A percentile compares a stretch with the other conserved stretches of the same genome.
These are phyloP conservation scores for Delitschia confertaspora DNA, from an alignment of 495 filamentous ascomycete genomes.

Conservation along the genomic window DNA sequence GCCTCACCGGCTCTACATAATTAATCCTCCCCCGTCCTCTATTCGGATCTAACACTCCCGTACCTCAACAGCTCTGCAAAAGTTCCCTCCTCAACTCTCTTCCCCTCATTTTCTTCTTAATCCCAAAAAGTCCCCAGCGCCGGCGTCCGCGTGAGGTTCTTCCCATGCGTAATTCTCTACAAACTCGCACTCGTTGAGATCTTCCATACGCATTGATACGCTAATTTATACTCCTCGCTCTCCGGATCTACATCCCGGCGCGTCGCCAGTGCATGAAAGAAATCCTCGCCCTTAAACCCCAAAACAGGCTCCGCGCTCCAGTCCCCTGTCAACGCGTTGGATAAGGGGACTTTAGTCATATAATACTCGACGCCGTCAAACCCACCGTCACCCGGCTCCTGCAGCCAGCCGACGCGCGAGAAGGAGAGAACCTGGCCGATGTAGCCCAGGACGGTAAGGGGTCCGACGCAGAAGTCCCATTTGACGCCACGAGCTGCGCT, in stretches of 20 bases:
- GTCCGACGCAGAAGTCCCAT: conserved; percentile 17
- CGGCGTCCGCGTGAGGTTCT: conserved; percentile 1
- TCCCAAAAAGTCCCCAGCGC: conserved; percentile 33
- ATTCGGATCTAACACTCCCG: conserved; percentile 34
- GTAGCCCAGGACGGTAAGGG: conserved; percentile 6
- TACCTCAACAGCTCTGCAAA: conserved; percentile 36
- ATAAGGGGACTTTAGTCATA: conserved; percentile 13
- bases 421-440: conserved; percentile 17
- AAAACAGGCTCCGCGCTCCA: conserved; percentile 13
- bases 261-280: conserved; percentile 5
- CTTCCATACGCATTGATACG: conserved; percentile 10
- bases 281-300: conserved; percentile 8
- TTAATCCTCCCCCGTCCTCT: conserved; percentile 25
- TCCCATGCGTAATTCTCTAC: conserved; percentile 15
- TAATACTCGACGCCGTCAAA: conserved; percentile 18
- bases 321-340: conserved; percentile 5
- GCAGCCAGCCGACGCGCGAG: conserved; percentile 7
- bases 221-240: conserved; percentile 11
- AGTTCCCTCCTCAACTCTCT: conserved; percentile 31
- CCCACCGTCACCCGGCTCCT: conserved; percentile 17
- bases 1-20: conserved; percentile 11
- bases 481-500: conserved; percentile 1
- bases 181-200: conserved; percentile 9
- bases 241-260: conserved; percentile 7
- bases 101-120: conserved; percentile 27